Base-by-base conservation (phyloP, 495 filamentous ascomycete genomes). In the Penicillium angulare region DNA sequence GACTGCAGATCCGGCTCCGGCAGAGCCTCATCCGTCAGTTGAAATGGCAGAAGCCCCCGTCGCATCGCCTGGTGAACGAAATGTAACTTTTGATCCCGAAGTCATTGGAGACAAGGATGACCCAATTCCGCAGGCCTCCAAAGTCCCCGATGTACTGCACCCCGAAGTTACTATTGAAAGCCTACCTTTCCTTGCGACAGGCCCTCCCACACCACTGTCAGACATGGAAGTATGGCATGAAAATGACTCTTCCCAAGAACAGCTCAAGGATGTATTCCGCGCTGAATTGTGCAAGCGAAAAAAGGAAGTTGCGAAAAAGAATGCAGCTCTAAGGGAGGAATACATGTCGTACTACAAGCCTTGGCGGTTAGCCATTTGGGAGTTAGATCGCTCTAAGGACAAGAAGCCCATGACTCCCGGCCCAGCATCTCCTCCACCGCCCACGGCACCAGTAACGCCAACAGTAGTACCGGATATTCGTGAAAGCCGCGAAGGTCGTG, bases 371-470 rank as follows among this genome's bases (percentile, higher is more conserved):
- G 53, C 60, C 26, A 65, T 82, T 5, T 69, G 75, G 61, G 79
- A 82, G 43, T 76, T 86, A 18, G 86, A 90, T 64, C 81, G 81
- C 44, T 71, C 78, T 34, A 86, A 79, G 48, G 79, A 80, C 51
- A 77, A 82, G 41, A 65, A 43, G 68, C 69, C 48, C 67, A 79
- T 64, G 61, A 82, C 57, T 42, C 70, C 56, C 66, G 76, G 48
- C 72, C 82, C 69, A 68, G 80, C 49, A 40, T 76, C 68, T 68
- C 83, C 56, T 47, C 69, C 76, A 10, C 65, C 65, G 3, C 56
- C 69, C 6, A 61, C 67, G 3, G 47, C 70, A 0, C 61, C 67
- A 10, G 62, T 72, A 15, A 67, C 71, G 5, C 68, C 77, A 4
- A 74, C 69, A 5, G 66, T 73, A 0, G 66, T 73, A 15, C 80